Conservation (phyloP, 352 stramenopile genomes). For the Phytopythium montanum region DNA sequence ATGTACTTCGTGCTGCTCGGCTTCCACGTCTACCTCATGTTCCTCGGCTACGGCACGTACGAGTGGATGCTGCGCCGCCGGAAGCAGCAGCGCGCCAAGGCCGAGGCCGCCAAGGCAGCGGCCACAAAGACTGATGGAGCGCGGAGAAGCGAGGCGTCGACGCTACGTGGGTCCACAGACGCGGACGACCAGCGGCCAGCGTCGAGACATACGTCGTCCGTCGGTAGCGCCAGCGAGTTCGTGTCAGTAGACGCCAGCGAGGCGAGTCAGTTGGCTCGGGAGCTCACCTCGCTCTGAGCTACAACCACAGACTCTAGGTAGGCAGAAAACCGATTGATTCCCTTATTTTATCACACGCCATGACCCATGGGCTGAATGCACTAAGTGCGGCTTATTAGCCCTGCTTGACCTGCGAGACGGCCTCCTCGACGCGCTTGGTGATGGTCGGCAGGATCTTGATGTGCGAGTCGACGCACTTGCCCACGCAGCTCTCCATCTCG, state of each 20-base stretch:
- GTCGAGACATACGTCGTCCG: conserved; percentile 31
- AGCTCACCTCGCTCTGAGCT: conserved; percentile 22
- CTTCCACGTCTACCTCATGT: conserved; percentile 79
- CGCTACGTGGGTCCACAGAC: conserved; percentile 3
- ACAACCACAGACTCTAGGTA: background rate
- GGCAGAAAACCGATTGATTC: background rate
- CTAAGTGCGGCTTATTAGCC: conserved; percentile 12
- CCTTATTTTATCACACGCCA: conserved; percentile 8
- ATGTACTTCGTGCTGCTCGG: conserved; percentile 85
- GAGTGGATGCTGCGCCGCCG: conserved; percentile 85
- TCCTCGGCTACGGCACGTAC: conserved; percentile 82
- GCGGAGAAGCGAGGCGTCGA: conserved; percentile 16
- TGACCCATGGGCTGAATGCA: background rate
- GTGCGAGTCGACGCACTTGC: conserved; percentile 65
- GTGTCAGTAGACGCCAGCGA: conserved; percentile 14
- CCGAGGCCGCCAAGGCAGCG: conserved; percentile 39
- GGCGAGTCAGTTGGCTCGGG: conserved; percentile 2
- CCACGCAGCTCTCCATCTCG: conserved; percentile 75
- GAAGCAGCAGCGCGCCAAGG: conserved; percentile 58
- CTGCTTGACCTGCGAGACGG: conserved; percentile 69
- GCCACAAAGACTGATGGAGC: conserved; percentile 15
- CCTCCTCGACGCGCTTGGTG: conserved; percentile 68
- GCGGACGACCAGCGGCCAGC: conserved; percentile 9
- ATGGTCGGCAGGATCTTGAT: conserved; percentile 73
- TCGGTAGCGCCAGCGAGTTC: conserved; percentile 39